Evolutionary conservation across 1,139 yeast species (phyloP).

Genomic region (Debaryomycetaceae sp.): DNA sequence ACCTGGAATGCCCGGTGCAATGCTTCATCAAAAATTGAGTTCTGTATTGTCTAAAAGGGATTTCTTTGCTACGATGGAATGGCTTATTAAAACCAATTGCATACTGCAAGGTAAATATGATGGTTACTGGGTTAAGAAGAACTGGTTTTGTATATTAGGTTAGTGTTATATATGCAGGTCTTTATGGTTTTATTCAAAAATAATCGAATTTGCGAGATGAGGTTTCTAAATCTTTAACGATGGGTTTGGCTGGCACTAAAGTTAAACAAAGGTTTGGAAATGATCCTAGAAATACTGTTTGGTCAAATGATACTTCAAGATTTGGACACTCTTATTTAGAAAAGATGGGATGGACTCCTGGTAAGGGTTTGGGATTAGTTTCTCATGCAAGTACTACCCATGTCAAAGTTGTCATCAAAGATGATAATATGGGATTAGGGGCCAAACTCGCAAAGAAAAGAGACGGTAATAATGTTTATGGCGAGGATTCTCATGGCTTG

Average conservation of each 20-base stretch:
- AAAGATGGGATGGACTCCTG: slow-evolving; percentile 89
- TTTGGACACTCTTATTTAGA: slow-evolving; percentile 87
- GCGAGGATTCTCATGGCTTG: slow-evolving; percentile 84
- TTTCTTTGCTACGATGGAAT: slow-evolving; percentile 46
- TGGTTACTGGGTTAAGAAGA: slow-evolving; percentile 49
- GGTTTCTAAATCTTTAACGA: slow-evolving; percentile 14
- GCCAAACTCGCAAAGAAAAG: slow-evolving; percentile 63
- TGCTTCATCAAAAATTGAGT: slow-evolving; percentile 32
- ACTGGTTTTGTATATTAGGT: slow-evolving; percentile 53
- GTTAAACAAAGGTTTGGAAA: slow-evolving; percentile 82
- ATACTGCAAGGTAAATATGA: slow-evolving; percentile 33
- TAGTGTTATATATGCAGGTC: slow-evolving; percentile 7
- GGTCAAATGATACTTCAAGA: slow-evolving; percentile 85
- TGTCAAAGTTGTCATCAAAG: slow-evolving; percentile 76
- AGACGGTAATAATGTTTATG: slow-evolving; percentile 57
- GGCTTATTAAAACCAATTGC: slow-evolving; percentile 52
- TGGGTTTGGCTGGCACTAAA: slow-evolving; percentile 90
- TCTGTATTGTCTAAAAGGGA: slow-evolving; percentile 50
- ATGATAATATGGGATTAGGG: slow-evolving; percentile 83
- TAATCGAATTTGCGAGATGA: too few species aligned
- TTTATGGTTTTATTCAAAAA: not conserved
- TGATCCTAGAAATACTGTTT: slow-evolving; percentile 91
- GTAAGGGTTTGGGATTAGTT: slow-evolving; percentile 77
- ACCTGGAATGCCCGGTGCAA: slow-evolving; percentile 58
- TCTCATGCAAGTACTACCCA: slow-evolving; percentile 69